phyloP scores from a whole-genome alignment of 345 rosid genomes.

The Eucalyptus paniculata region DNA sequence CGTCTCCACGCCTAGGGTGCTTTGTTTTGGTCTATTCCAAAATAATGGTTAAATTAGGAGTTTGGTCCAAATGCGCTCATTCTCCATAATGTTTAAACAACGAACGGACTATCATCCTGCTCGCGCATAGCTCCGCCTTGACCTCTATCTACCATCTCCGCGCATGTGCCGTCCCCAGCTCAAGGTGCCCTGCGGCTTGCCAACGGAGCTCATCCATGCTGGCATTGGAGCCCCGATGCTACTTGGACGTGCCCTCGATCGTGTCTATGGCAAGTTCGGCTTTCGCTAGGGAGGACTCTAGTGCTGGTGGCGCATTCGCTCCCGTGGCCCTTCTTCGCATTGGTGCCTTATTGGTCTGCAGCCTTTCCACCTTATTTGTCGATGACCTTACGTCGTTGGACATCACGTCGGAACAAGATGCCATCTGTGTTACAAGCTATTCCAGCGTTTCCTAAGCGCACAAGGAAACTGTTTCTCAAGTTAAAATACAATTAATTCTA shows the following conservation, averaged over 20 bases:
- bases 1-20: too few relatives aligned
- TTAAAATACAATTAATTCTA: not conserved
- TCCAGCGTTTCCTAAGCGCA: not conserved
- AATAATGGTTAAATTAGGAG: too few relatives aligned
- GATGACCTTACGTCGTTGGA: not conserved
- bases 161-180: not conserved
- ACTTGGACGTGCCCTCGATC: not conserved
- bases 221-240: not conserved
- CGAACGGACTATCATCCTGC: not conserved
- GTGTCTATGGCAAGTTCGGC: not conserved
- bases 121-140: not conserved
- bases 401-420: not conserved
- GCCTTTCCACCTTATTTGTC: not conserved
- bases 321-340: not conserved
- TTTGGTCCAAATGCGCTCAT: too few relatives aligned
- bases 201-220: not conserved
- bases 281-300: not conserved
- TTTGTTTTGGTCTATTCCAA: too few relatives aligned
- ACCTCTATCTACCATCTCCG: not conserved
- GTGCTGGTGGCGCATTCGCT: not conserved
- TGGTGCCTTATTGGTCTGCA: not conserved
- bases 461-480: not conserved
- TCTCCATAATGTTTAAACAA: not conserved
- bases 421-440: not conserved
- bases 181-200: not conserved